Conservation (phyloP, 179 eudicot species). For the Vitellaria paradoxa region DNA sequence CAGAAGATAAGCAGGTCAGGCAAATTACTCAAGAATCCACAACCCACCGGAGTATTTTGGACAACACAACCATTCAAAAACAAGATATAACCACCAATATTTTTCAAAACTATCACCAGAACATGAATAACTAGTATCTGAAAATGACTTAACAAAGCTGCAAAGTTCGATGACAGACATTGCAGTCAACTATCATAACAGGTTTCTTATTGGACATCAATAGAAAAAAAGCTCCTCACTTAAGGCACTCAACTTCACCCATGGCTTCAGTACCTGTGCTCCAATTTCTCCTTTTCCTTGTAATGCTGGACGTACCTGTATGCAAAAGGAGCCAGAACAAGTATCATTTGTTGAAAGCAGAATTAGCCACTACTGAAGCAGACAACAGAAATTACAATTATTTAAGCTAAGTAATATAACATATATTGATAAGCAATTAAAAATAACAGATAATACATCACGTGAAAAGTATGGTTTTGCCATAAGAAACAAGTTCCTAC, state of each 20-base stretch:
- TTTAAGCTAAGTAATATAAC: no score
- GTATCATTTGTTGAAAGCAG: background rate
- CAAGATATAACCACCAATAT: background rate
- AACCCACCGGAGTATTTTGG: background rate
- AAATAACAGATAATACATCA: no score
- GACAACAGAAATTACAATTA: background rate
- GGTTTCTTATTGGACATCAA: background rate
- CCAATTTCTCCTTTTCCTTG: conserved; percentile 16
- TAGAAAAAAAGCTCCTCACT: background rate
- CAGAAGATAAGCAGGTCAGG: no score
- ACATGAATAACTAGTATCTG: background rate
- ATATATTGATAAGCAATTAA: no score
- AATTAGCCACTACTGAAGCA: background rate
- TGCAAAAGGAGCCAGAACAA: background rate
- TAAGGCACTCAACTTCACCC: background rate
- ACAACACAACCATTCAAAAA: background rate
- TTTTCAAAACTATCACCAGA: no score
- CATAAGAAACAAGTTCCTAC: no score
- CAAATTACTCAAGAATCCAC: no score
- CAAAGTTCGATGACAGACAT: background rate
- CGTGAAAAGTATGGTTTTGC: no score
- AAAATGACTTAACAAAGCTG: background rate
- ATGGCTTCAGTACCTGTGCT: conserved; percentile 14
- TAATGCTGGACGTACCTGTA: conserved; percentile 12
- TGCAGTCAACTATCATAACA: background rate